Base-by-base conservation (phyloP, 73 alveolate genomes). In the Paramecium caudatum region DNA sequence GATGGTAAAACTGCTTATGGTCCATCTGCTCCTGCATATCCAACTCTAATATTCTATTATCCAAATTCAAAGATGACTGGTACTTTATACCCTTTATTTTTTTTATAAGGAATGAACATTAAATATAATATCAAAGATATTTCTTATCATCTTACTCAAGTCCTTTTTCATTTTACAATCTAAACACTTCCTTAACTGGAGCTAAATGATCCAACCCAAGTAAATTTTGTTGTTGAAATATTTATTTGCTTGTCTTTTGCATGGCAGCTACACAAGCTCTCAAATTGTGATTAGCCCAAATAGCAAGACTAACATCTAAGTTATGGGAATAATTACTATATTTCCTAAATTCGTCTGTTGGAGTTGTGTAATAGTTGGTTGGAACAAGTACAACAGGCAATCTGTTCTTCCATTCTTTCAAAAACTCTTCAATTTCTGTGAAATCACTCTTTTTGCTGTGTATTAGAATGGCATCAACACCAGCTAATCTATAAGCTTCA, bases 381-480 rank as follows among this genome's bases (percentile, higher is more conserved):
- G 98, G 98, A 32, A 95, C 98, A 46, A 95, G 70, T 46, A 94
- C 94, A 21, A 95, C 91, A 2, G 98, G 98, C n/a, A 61, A 78
- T 91, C 93, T 91, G 74, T 94, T 94, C 68, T 91, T 94, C 94
- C 97, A 95, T 50, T 47, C 94, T 47, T 34, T 68, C 86, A 95
- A 82, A 93, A 95, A 95, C 21, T 94, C 95, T 62, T 95, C 95
- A 69, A 95, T 94, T 82, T 95, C 98, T 68, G 91, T 74, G 19
- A 96, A 93, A 46, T 90, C 95, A 34, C 82, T 86, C 82, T 80
- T 88, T 69, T 93, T 95, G 46, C 95, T 70, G 85, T 95, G 98
- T 39, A 94, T 93, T 91, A 95, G 70, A n/a, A 95, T 91, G 15
- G 98, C 98, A 95, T 95, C 98, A 61, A 98, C 98, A 16, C 98